Evolutionary conservation across 805 yeast species (phyloP).

Genomic region (Cyberlindnera misumaiensis): DNA sequence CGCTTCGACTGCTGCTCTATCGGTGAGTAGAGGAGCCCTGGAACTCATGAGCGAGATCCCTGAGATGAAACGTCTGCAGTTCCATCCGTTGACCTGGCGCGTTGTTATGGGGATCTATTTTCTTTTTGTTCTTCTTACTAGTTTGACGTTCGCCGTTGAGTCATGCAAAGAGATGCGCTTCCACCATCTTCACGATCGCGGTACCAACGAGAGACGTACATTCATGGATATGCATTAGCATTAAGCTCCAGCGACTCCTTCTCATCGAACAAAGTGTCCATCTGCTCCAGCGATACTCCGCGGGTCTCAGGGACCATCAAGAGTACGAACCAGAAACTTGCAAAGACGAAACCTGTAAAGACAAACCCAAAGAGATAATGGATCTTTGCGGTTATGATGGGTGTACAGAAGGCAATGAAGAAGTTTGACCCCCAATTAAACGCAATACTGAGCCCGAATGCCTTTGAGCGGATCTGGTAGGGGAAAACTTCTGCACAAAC

Average conservation of each 20-base stretch:
- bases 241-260: slow-evolving; percentile 2
- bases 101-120: too few relatives aligned
- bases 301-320: slow-evolving; percentile 72
- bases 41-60: too few relatives aligned
- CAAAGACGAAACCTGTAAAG: slow-evolving; percentile 41
- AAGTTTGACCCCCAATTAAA: slow-evolving; percentile 48
- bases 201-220: too few relatives aligned
- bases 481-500: slow-evolving; percentile 43
- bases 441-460: slow-evolving; percentile 48
- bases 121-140: too few relatives aligned
- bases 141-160: too few relatives aligned
- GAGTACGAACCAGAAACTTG: slow-evolving; percentile 35
- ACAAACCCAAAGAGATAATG: slow-evolving; percentile 60
- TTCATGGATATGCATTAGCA: too few relatives aligned
- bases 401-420: slow-evolving; percentile 55
- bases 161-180: too few relatives aligned
- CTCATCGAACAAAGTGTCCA: slow-evolving; percentile 49
- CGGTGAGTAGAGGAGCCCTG: too few relatives aligned
- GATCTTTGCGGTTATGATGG: slow-evolving; percentile 47
- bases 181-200: too few relatives aligned
- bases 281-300: slow-evolving; percentile 75
- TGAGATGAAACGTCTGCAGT: too few relatives aligned
- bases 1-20: too few relatives aligned
- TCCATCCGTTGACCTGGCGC: too few relatives aligned
- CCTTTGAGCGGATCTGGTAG: slow-evolving; percentile 54